phyloP scores from a whole-genome alignment of 352 stramenopile species.

The Phytophthora tubulina region DNA sequence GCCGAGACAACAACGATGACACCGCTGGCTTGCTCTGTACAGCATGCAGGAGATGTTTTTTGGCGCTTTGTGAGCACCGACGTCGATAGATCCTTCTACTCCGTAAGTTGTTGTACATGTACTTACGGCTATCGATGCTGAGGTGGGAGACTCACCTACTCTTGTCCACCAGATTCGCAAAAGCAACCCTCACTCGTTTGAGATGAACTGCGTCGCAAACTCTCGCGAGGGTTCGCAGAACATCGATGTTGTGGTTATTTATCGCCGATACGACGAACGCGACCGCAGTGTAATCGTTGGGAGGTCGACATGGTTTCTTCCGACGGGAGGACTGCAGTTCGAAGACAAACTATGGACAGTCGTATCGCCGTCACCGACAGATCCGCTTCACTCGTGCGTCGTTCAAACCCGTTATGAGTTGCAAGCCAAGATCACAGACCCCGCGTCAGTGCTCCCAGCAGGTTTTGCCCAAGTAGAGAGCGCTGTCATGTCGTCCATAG shows the following conservation, averaged over 20 bases:
- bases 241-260: constrained; percentile 23
- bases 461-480: constrained; percentile 15
- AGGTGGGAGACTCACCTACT: too few relatives aligned
- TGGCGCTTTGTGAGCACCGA: constrained; percentile 23
- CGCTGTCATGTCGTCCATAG: constrained; percentile 17
- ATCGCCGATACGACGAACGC: constrained; percentile 29
- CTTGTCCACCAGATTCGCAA: constrained; percentile 2
- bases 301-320: constrained; percentile 19
- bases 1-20: constrained; percentile 25
- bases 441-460: background rate
- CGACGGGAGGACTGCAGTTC: constrained; percentile 26
- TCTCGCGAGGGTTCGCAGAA: constrained; percentile 10
- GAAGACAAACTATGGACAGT: constrained; percentile 31
- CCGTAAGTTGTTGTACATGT: constrained; percentile 17
- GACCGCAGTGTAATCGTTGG: constrained; percentile 28
- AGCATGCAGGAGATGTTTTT: constrained; percentile 17
- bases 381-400: constrained; percentile 20
- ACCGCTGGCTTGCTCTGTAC: constrained; percentile 21
- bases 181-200: constrained; percentile 10
- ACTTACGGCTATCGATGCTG: background rate
- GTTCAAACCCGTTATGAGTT: constrained; percentile 27
- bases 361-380: constrained; percentile 15
- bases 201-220: constrained; percentile 32
- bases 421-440: constrained; percentile 9
- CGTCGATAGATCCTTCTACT: constrained; percentile 20